A percentile compares a stretch with the other conserved stretches of the same genome.
These are phyloP conservation scores for Penicillium thymicola DNA, from an alignment of 2,329 filamentous ascomycete genomes.

Conservation along the genomic window DNA sequence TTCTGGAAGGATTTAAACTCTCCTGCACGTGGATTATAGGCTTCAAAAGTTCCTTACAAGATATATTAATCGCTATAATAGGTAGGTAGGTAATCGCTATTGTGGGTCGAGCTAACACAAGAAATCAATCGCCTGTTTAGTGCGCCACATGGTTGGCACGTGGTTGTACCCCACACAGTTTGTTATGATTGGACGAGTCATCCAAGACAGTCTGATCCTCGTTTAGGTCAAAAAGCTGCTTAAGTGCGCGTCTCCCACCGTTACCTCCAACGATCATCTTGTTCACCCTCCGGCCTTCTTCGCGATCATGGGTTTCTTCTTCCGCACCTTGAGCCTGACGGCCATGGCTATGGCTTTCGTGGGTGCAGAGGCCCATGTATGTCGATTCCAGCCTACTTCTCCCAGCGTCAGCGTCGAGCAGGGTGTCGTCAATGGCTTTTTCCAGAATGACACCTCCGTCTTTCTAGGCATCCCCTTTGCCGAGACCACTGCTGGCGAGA, in stretches of 20 bases:
- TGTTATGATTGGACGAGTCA: not conserved
- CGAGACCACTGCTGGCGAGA: not conserved
- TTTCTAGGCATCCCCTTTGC: not conserved
- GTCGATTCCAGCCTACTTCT: not conserved
- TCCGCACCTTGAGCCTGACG: not conserved
- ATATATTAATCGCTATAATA: not conserved
- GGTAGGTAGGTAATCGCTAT: not conserved
- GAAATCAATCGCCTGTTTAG: not conserved
- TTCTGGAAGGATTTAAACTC: not conserved
- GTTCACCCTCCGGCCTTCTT: not conserved
- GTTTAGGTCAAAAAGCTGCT: not conserved
- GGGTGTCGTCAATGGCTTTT: not conserved
- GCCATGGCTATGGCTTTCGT: not conserved
- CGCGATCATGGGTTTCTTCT: not conserved
- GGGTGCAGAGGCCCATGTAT: not conserved
- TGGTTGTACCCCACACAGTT: not conserved
- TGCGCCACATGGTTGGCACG: not conserved
- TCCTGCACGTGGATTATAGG: not conserved
- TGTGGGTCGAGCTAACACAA: not conserved
- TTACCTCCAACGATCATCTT: not conserved
- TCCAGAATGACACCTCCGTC: not conserved
- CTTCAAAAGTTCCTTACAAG: not conserved
- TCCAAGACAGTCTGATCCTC: not conserved
- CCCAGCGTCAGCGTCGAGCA: not conserved
- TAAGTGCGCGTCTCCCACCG: not conserved